Conservation (phyloP, 352 stramenopile species). For the Pythium periplocum region DNA sequence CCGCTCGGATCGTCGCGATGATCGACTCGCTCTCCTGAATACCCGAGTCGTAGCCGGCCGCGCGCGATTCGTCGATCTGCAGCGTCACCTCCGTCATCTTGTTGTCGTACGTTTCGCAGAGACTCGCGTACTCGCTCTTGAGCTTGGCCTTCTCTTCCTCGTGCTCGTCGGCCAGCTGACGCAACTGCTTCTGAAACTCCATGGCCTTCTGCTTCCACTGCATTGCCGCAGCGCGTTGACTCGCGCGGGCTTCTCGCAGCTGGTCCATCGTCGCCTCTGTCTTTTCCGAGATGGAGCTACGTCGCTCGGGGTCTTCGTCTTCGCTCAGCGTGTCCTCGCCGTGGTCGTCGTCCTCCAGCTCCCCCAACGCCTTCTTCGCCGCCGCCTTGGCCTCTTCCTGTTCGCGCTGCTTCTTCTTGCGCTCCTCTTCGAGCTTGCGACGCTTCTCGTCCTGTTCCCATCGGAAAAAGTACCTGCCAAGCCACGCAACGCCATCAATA, state of each 20-base stretch:
- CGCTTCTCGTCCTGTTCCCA: slow-evolving; percentile 37
- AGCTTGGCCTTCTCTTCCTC: slow-evolving; percentile 43
- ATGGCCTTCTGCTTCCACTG: slow-evolving; percentile 73
- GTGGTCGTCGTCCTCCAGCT: slow-evolving; percentile 34
- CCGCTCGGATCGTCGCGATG: slow-evolving; percentile 48
- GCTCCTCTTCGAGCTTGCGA: slow-evolving; percentile 27
- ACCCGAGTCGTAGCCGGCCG: slow-evolving; percentile 63
- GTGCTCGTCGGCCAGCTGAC: slow-evolving; percentile 29
- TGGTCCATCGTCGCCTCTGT: slow-evolving; percentile 33
- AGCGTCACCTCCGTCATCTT: slow-evolving; percentile 69
- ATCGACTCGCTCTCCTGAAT: slow-evolving; percentile 74
- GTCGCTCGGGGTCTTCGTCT: slow-evolving; percentile 13
- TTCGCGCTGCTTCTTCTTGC: slow-evolving; percentile 29
- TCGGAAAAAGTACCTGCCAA: slow-evolving; percentile 61
- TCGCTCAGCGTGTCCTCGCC: slow-evolving; percentile 26
- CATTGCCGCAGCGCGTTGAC: slow-evolving; percentile 31
- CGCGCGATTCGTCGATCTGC: slow-evolving; percentile 71
- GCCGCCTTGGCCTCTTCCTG: slow-evolving; percentile 20
- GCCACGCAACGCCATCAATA: not conserved
- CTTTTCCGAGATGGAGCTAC: slow-evolving; percentile 16
- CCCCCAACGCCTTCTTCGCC: slow-evolving; percentile 15
- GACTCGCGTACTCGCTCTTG: slow-evolving; percentile 43
- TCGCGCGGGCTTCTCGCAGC: slow-evolving; percentile 30
- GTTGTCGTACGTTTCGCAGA: slow-evolving; percentile 68
- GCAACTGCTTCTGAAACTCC: slow-evolving; percentile 55